Conservation (phyloP, 805 yeast species). For the Metschnikowia baotianmanensis region DNA sequence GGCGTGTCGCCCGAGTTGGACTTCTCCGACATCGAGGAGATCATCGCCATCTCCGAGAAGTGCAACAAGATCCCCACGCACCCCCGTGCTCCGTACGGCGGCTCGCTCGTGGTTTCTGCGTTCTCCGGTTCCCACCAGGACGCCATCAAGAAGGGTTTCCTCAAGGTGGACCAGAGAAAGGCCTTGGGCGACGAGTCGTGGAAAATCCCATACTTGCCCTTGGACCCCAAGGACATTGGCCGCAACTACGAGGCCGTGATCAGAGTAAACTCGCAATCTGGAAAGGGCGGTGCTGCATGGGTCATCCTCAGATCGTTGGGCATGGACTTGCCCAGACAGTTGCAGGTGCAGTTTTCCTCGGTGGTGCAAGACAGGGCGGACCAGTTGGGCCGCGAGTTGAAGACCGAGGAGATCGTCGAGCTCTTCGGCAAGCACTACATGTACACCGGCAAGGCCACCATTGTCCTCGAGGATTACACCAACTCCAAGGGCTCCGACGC, state of each 20-base stretch:
- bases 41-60: conserved; percentile 68
- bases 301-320: conserved; percentile 67
- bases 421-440: conserved; percentile 59
- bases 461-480: conserved; percentile 25
- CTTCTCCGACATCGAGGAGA: conserved; percentile 63
- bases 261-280: conserved; percentile 83
- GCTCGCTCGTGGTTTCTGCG: conserved; percentile 75
- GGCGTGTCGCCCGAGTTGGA: conserved; percentile 73
- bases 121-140: conserved; percentile 75
- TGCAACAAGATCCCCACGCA: conserved; percentile 75
- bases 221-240: conserved; percentile 80
- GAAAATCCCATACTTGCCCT: conserved; percentile 74
- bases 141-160: conserved; percentile 67
- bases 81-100: conserved; percentile 79
- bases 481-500: conserved; percentile 19
- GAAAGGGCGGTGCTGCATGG: conserved; percentile 89
- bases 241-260: conserved; percentile 79
- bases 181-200: conserved; percentile 48
- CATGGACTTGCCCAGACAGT: conserved; percentile 67
- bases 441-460: conserved; percentile 19
- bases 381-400: conserved; percentile 63
- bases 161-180: conserved; percentile 49
- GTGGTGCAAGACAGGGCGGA: conserved; percentile 67
- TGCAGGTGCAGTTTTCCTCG: conserved; percentile 67
- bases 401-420: conserved; percentile 59